Base-by-base conservation (phyloP, 345 rosid genomes). In the Camelina hispida region DNA sequence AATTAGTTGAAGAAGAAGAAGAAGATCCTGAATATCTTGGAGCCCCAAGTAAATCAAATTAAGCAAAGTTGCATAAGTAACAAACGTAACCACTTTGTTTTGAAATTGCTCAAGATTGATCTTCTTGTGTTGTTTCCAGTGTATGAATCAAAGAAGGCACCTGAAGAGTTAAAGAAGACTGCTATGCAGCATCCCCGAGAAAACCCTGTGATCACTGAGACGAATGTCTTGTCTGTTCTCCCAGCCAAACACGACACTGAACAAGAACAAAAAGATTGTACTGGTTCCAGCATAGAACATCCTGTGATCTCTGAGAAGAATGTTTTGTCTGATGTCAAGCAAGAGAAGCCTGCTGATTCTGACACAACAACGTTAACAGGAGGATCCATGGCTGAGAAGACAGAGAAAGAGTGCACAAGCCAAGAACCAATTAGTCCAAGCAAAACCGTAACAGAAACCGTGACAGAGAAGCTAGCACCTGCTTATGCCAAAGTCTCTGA, bases 131-230 rank as follows among this genome's bases (percentile, higher is more conserved):
- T 63, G 14, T 79, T 78, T 77, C 2, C 79, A 90, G 96, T 86
- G 90, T 88, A 90, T 71, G 93, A 90, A 80, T 88, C 91, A 16
- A 89, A 88, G 75, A 76, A 81, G 54, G 91, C 91, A 8, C 86
- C 93, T 48, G 86, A 81, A 63, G 82, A 77, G 32, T 78, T 78
- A 16, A 85, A 78, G 79, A 76, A 76, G 74, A 55, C 81, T 1
- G 86, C 88, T 1, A 83, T 82, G 65, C 85, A 84, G 62, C 87
- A 82, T 81, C 88, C 85, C 0, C 78, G 86, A 62, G 77, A 80
- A 61, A 40, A 23, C 28, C 81, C 82, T 54, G 84, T 81, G 54
- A 81, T 78, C 58, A 71, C 82, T 37, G 88, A 86, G 58, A 84
- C 81, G 0, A 87, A 80, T 74, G 74, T 82, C 65, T 69, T 81